phyloP scores from a whole-genome alignment of 2,329 filamentous ascomycete species.

The Stenocarpella maydis region DNA sequence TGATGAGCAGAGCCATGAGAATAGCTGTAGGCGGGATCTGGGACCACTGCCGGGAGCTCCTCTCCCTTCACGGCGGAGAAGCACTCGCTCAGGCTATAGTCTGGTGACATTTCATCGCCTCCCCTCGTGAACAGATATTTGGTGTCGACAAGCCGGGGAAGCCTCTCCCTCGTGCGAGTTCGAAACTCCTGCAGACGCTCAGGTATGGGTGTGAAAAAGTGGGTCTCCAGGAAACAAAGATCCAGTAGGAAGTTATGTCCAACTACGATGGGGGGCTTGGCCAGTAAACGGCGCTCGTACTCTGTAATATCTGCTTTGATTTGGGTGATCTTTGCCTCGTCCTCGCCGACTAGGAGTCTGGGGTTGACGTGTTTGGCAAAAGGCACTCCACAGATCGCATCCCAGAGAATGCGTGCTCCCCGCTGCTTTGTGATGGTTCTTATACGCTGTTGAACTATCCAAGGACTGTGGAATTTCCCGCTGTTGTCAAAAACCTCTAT shows the following conservation, averaged over 20 bases:
- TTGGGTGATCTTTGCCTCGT: constrained; percentile 10
- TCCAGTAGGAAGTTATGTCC: constrained; percentile 74
- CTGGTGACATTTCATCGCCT: constrained; percentile 77
- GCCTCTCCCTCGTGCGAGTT: constrained; percentile 54
- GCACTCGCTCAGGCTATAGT: constrained; percentile 36
- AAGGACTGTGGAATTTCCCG: rapidly evolving
- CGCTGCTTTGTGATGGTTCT: constrained; percentile 36
- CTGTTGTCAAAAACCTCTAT: constrained; percentile 32
- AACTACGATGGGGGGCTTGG: constrained; percentile 54
- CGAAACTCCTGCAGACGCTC: constrained; percentile 61
- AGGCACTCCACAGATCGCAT: constrained; percentile 43
- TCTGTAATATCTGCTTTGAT: constrained; percentile 36
- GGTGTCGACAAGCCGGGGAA: constrained; percentile 67
- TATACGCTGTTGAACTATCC: not conserved
- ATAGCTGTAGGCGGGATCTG: not conserved
- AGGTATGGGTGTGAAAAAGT: constrained; percentile 67
- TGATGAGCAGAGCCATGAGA: constrained; percentile 53
- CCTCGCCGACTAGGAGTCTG: constrained; percentile 24
- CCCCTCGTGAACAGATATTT: constrained; percentile 76
- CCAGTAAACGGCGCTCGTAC: constrained; percentile 43
- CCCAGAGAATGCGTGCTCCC: constrained; percentile 44
- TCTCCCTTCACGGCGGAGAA: constrained; percentile 1
- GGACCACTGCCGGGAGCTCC: constrained; percentile 7
- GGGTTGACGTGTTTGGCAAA: constrained; percentile 39
- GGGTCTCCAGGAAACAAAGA: constrained; percentile 69